phyloP scores from a whole-genome alignment of 73 alveolate species.

The Durusdinium trenchii region DNA sequence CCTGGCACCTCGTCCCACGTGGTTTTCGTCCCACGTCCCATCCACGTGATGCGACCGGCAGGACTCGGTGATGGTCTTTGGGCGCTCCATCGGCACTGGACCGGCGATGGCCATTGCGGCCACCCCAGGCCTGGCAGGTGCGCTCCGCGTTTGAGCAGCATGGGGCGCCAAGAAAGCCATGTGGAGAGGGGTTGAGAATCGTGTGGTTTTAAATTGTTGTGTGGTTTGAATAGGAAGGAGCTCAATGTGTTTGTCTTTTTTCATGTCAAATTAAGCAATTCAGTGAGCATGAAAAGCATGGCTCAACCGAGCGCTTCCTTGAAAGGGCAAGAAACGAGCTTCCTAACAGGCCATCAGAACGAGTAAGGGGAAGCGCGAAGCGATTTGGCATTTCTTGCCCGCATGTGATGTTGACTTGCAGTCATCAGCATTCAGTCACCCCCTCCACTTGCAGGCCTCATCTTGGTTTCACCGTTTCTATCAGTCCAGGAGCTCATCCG shows the following conservation, averaged over 20 bases:
- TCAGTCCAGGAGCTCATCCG: constrained; percentile 75
- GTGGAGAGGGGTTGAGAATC: not conserved
- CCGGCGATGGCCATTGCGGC: constrained; percentile 84
- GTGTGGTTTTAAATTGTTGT: not conserved
- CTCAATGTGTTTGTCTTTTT: not conserved
- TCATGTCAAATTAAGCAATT: too few relatives aligned
- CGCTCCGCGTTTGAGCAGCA: not conserved
- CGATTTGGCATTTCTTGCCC: too few relatives aligned
- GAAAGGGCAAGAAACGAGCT: not conserved
- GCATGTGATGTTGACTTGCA: not conserved
- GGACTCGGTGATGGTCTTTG: constrained; percentile 86
- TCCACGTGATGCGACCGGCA: not conserved
- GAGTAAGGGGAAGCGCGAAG: too few relatives aligned
- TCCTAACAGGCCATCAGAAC: too few relatives aligned
- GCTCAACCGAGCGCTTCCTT: too few relatives aligned
- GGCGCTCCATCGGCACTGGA: constrained; percentile 82
- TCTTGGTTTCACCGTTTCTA: constrained; percentile 81
- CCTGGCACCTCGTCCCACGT: too few relatives aligned
- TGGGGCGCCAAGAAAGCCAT: not conserved
- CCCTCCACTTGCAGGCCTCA: not conserved
- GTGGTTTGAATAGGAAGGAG: not conserved
- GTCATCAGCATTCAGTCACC: not conserved
- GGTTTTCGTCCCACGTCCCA: too few relatives aligned
- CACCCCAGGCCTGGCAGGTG: constrained; percentile 55
- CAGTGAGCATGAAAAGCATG: too few relatives aligned